These are phyloP conservation scores for Tetradesmus lagerheimii DNA, from an alignment of 139 green algal genomes.

Conservation along the genomic window DNA sequence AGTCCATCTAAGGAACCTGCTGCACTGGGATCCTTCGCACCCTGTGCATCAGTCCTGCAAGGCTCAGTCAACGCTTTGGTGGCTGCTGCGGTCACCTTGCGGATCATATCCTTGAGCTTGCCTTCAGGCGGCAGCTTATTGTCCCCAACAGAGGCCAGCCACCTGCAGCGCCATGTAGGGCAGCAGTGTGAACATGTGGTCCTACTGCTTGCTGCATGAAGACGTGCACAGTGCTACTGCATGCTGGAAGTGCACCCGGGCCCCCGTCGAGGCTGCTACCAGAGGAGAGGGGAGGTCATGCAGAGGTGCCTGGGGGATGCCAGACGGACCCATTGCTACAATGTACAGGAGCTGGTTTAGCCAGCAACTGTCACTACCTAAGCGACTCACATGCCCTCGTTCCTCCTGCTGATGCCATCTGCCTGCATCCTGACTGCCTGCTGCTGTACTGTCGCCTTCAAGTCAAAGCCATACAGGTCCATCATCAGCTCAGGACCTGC, in stretches of 20 bases:
- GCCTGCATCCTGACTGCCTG: conserved; percentile 35
- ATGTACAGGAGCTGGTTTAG: too few species aligned
- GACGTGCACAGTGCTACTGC: too few species aligned
- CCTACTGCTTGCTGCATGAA: background rate
- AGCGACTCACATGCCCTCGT: conserved; percentile 39
- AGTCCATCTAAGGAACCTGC: too few species aligned
- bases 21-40: background rate
- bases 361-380: too few species aligned
- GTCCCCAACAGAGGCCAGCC: conserved; percentile 54
- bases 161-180: background rate
- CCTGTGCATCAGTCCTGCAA: background rate
- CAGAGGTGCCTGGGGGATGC: too few species aligned
- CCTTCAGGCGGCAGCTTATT: conserved; percentile 52
- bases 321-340: too few species aligned
- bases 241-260: too few species aligned
- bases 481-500: background rate
- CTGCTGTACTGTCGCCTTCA: conserved; percentile 40
- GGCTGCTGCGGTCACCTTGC: conserved; percentile 49
- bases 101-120: conserved; percentile 68
- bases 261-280: too few species aligned
- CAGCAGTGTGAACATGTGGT: background rate
- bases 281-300: too few species aligned
- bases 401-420: conserved; percentile 2
- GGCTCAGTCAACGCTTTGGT: background rate
- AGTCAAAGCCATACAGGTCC: conserved; percentile 64